Percentiles rank a stretch among this genome's conserved stretches.
These are phyloP conservation scores for Syncephalis fuscata DNA, from an alignment of 371 early-diverging fungal genomes.

Conservation along the genomic window DNA sequence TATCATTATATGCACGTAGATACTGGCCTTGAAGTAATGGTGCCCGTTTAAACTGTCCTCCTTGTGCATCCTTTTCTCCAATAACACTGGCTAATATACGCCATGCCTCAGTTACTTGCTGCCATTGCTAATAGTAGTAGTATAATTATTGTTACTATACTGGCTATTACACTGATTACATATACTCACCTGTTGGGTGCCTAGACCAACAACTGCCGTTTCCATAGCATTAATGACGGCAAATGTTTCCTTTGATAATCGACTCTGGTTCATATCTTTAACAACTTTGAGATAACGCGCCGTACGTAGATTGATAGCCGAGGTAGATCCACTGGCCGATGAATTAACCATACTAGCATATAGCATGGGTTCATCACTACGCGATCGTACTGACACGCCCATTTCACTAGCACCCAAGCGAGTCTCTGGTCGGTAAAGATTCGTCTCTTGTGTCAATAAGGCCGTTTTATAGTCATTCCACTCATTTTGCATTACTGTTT, in stretches of 20 bases:
- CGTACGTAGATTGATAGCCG: constrained; percentile 12
- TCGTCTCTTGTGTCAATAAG: constrained; percentile 24
- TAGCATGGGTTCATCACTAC: background rate
- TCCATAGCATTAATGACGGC: constrained; percentile 14
- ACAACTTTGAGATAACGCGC: constrained; percentile 28
- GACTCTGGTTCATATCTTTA: constrained; percentile 23
- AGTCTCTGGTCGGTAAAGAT: background rate
- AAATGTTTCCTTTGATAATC: constrained; percentile 10
- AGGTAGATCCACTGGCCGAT: constrained; percentile 1
- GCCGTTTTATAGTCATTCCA: constrained; percentile 41
- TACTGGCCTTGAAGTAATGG: constrained; percentile 20
- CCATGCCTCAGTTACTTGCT: constrained; percentile 28
- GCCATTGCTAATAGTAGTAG: constrained; percentile 8
- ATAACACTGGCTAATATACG: constrained; percentile 21
- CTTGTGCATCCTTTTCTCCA: constrained; percentile 17
- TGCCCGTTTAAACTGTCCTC: constrained; percentile 15
- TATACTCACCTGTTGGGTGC: constrained; percentile 13
- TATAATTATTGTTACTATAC: background rate
- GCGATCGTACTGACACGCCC: background rate
- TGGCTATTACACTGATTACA: background rate
- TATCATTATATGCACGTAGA: constrained; percentile 13
- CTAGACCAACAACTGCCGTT: constrained; percentile 14
- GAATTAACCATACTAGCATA: background rate
- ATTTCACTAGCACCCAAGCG: background rate
- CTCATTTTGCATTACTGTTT: background rate